phyloP scores from a whole-genome alignment of 345 rosid genomes.

The Populus ilicifolia region DNA sequence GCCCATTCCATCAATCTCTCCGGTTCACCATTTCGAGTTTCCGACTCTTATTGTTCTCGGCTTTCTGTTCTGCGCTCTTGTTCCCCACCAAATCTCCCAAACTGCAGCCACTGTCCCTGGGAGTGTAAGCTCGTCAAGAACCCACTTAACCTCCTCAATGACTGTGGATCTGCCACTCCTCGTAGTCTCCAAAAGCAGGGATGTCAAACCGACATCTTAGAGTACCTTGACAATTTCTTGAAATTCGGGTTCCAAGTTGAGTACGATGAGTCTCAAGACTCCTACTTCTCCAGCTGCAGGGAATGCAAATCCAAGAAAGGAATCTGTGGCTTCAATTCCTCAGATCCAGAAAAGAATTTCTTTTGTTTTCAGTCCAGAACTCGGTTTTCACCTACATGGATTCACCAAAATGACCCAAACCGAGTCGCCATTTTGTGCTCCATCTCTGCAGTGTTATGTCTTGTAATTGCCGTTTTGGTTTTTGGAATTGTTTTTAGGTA shows the following conservation, averaged over 20 bases:
- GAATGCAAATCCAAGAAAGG: conserved; percentile 49
- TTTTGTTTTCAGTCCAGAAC: conserved; percentile 48
- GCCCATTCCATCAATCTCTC: conserved; percentile 50
- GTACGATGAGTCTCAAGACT: conserved; percentile 61
- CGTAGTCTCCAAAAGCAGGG: conserved; percentile 48
- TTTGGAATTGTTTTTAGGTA: conserved; percentile 50
- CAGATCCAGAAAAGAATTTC: conserved; percentile 52
- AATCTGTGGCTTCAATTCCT: conserved; percentile 67
- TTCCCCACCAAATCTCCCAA: conserved; percentile 41
- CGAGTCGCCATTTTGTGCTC: conserved; percentile 48
- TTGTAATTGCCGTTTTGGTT: conserved; percentile 45
- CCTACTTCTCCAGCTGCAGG: conserved; percentile 56
- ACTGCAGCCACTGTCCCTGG: conserved; percentile 60
- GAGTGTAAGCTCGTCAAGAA: conserved; percentile 54
- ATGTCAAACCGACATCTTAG: conserved; percentile 58
- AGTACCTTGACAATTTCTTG: conserved; percentile 39
- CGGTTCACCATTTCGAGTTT: conserved; percentile 64
- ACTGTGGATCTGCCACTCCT: conserved; percentile 50
- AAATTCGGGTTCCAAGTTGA: conserved; percentile 55
- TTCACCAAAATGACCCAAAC: conserved; percentile 26
- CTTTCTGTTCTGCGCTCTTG: conserved; percentile 64
- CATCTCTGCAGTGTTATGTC: conserved; percentile 50
- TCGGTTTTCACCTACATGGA: conserved; percentile 33
- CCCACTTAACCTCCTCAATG: conserved; percentile 56
- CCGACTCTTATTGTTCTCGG: conserved; percentile 75